Evolutionary conservation across 768 basidiomycete genomes (phyloP).

Genomic region (Hirschioporus abietinus): DNA sequence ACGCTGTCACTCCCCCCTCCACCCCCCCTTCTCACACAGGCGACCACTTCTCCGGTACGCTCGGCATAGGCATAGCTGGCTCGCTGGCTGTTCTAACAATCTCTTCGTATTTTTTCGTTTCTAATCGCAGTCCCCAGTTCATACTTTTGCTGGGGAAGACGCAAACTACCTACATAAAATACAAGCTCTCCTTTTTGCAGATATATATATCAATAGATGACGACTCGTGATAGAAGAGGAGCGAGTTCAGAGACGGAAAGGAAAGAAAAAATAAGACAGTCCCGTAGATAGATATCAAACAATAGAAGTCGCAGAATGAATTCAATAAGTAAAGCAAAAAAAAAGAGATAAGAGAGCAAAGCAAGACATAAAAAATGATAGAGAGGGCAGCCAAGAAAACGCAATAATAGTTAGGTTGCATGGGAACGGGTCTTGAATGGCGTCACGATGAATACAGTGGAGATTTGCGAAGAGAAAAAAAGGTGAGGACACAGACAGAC

Average conservation of each 20-base stretch:
- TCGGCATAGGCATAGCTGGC: too few species aligned
- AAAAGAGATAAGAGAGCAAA: constrained; percentile 2
- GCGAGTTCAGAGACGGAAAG: neutral
- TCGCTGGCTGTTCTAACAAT: neutral
- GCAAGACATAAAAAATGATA: constrained; percentile 1
- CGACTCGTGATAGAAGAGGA: neutral
- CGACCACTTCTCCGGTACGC: neutral
- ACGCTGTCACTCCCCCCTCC: neutral
- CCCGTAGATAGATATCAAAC: neutral
- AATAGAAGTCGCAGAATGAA: neutral
- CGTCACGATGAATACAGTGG: constrained; percentile 1
- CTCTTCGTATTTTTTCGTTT: neutral
- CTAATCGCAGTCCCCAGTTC: neutral
- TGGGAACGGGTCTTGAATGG: neutral
- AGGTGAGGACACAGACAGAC: neutral
- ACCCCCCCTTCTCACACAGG: neutral
- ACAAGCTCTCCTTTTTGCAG: neutral
- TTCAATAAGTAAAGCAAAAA: constrained; percentile 7
- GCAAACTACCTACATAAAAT: neutral
- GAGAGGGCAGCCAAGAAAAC: neutral
- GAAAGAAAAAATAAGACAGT: neutral
- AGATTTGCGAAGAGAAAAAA: neutral
- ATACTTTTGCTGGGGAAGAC: too few species aligned
- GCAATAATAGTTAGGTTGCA: neutral
- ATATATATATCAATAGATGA: neutral